Percentiles rank a stretch among this genome's conserved stretches.
Evolutionary conservation across 257 asterid species (phyloP).

Genomic region (Petrea volubilis): DNA sequence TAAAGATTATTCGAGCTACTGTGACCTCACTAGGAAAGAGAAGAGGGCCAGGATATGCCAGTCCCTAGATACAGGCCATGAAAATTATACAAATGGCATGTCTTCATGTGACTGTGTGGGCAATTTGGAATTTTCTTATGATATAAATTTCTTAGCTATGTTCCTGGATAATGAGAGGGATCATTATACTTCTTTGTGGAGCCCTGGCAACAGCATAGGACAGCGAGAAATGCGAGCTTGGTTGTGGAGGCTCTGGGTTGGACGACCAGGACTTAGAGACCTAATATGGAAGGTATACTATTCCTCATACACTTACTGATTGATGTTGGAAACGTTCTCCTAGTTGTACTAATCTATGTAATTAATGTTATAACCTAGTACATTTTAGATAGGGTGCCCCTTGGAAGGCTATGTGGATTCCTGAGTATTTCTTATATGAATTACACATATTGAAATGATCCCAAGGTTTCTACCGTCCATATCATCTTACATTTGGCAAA

Average conservation of each 20-base stretch:
- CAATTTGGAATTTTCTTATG: slow-evolving; percentile 66
- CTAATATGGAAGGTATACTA: slow-evolving; percentile 86
- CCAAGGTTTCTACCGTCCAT: not conserved
- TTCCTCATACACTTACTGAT: slow-evolving; percentile 22
- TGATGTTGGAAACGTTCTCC: slow-evolving; percentile 12
- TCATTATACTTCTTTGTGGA: slow-evolving; percentile 82
- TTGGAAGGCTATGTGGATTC: slow-evolving; percentile 14
- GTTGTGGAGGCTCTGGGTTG: slow-evolving; percentile 83
- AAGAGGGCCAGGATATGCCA: slow-evolving; percentile 57
- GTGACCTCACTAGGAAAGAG: slow-evolving; percentile 63
- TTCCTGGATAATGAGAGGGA: slow-evolving; percentile 83
- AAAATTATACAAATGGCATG: slow-evolving; percentile 28
- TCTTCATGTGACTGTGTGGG: slow-evolving; percentile 26
- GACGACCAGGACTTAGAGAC: slow-evolving; percentile 71
- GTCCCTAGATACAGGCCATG: slow-evolving; percentile 31
- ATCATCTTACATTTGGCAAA: not conserved
- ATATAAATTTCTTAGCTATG: slow-evolving; percentile 69
- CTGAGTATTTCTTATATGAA: slow-evolving; percentile 16
- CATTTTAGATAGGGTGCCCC: slow-evolving; percentile 5
- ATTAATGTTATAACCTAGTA: slow-evolving; percentile 3
- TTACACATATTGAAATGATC: slow-evolving; percentile 1
- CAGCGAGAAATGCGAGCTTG: slow-evolving; percentile 96
- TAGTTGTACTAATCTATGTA: slow-evolving; percentile 1
- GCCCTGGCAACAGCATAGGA: slow-evolving; percentile 84
- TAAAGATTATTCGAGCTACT: slow-evolving; percentile 41